A percentile compares a stretch with the other conserved stretches of the same genome.
phyloP scores from a whole-genome alignment of 2,329 filamentous ascomycete species.

The Ascochyta fabae region DNA sequence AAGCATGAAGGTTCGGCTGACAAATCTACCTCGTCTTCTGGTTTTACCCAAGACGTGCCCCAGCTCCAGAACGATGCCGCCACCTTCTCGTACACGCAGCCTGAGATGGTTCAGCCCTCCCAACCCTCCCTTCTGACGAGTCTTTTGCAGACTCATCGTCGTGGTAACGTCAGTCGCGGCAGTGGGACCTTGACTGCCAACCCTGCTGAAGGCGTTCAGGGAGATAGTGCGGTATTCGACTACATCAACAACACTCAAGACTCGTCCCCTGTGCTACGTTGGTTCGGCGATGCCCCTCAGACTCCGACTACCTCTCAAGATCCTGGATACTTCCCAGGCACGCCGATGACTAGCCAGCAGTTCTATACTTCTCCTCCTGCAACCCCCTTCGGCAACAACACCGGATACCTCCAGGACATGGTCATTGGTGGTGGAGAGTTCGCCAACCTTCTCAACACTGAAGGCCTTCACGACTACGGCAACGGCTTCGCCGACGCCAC shows the following conservation, averaged over 20 bases:
- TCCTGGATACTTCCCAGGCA: not conserved
- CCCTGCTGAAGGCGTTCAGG: not conserved
- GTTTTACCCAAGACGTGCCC: not conserved
- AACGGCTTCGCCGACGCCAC: conserved; percentile 31
- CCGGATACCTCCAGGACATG: conserved; percentile 6
- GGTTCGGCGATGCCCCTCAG: not conserved
- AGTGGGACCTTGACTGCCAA: not conserved
- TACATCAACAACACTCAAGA: not conserved
- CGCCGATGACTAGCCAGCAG: not conserved
- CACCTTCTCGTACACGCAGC: not conserved
- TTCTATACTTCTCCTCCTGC: not conserved
- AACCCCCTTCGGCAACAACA: not conserved
- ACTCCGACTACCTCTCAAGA: not conserved
- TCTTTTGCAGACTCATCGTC: not conserved
- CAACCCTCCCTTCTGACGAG: not conserved
- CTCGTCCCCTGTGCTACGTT: too few relatives aligned
- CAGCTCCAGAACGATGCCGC: not conserved
- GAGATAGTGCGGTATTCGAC: not conserved
- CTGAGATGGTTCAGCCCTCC: not conserved
- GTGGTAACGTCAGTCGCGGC: not conserved
- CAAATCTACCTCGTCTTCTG: not conserved
- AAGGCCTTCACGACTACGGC: not conserved
- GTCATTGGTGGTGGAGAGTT: not conserved
- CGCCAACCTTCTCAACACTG: not conserved
- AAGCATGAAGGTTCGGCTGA: not conserved